Base-by-base conservation (phyloP, 106 monocot species). In the Triglochin maritima region DNA sequence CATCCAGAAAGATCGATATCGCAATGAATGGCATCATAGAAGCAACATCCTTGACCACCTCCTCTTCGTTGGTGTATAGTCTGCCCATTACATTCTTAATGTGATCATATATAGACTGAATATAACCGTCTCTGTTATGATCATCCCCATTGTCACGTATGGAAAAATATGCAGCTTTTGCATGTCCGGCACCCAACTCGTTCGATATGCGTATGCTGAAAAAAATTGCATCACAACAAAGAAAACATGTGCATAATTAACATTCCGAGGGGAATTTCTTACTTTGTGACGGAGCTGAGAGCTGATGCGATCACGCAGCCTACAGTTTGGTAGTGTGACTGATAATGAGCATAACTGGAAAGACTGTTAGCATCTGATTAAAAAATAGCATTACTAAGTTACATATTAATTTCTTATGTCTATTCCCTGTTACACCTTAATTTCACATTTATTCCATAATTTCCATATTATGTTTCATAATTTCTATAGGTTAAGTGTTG, bases 1-100 rank as follows among this genome's bases (percentile, higher is more conserved):
- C 29, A 29, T 29, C 29, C 29, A 29, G 29, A 29, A 29, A 84
- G 71, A 86, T 75, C 47, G 90, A 90, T 44, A 51, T 6, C 17
- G 90, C 90, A 60, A 90, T 77, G 41, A 90, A 47, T 4, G 90
- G 86, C 84, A 90, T 84, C 82, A 90, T 90, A 10, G 43, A 49
- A 46, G 86, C 71, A 5, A 81, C 81, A 78, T 90, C 82, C 45
- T 63, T 65, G 50, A 77, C 77, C 0, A 90, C 86, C 50, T 84
- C 77, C 17, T 64, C 68, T 72, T 90, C 86, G 64, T 73, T 78
- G 80, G 84, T 90, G 62, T 82, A 90, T 45, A 84, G 59, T 68
- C 76, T 82, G 4, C 86, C 90, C 84, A 83, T 29, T 29, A 90
- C 7, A 75, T 9, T 56, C 78, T 15, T 42, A 79, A 72, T 8